Percentiles rank a stretch among this genome's conserved stretches.
phyloP scores from a whole-genome alignment of 257 asterid genomes.

The Gynochthodes officinalis region DNA sequence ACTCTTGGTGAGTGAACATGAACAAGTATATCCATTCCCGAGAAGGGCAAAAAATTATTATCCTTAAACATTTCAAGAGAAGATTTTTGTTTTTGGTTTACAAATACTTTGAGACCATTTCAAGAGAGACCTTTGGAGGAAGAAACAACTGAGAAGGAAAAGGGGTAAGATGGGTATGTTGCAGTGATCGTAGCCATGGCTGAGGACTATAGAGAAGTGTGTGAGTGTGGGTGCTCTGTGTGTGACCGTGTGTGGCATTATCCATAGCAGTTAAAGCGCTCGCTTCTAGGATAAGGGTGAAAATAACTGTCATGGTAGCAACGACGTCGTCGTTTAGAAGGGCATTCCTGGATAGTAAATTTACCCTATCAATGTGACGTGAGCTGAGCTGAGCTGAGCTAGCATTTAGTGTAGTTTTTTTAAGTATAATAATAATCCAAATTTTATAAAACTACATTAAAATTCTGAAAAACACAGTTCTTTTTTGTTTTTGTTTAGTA shows the following conservation, averaged over 20 bases:
- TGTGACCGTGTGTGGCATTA: neutral
- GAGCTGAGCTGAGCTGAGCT: no score
- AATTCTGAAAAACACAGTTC: no score
- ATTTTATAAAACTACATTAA: no score
- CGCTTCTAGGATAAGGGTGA: neutral
- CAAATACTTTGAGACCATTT: neutral
- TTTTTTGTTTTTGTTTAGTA: no score
- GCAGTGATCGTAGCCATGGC: slow-evolving; percentile 63
- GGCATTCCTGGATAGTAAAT: no score
- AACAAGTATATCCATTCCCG: neutral
- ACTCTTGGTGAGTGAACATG: no score
- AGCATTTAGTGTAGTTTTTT: no score
- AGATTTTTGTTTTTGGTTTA: neutral
- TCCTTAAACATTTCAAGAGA: neutral
- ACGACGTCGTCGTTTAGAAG: slow-evolving; percentile 12
- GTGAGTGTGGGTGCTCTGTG: neutral
- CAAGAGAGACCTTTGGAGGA: slow-evolving; percentile 32
- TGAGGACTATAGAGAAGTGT: neutral
- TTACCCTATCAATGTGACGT: no score
- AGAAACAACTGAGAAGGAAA: slow-evolving; percentile 47
- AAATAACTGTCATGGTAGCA: neutral
- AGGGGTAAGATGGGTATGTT: slow-evolving; percentile 36
- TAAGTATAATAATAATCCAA: no score
- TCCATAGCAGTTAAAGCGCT: neutral
- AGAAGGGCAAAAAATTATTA: neutral